Conservation (phyloP, 768 basidiomycete genomes). For the Leccinum uliginosum region DNA sequence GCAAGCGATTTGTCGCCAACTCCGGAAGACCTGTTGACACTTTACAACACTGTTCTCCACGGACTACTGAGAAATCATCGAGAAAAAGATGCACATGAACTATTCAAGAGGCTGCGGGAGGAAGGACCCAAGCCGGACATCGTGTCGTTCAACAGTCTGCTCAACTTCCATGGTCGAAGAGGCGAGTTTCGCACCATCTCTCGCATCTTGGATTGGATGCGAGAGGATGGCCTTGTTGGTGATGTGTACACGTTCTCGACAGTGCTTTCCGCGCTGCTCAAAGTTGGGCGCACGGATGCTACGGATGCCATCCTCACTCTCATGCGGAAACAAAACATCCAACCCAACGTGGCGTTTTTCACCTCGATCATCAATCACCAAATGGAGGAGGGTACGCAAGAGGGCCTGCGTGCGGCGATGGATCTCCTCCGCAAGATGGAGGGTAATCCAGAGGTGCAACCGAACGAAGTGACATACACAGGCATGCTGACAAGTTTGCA, state of each 20-base stretch:
- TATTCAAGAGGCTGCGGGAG: conserved; percentile 43
- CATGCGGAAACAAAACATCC: conserved; percentile 73
- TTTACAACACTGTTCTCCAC: conserved; percentile 75
- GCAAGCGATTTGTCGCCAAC: conserved; percentile 18
- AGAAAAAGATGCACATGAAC: conserved; percentile 35
- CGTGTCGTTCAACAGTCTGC: conserved; percentile 76
- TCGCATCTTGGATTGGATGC: conserved; percentile 53
- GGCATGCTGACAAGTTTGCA: conserved; percentile 70
- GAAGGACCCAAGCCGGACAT: conserved; percentile 64
- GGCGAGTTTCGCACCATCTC: conserved; percentile 63
- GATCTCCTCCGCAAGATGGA: conserved; percentile 78
- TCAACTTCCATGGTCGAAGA: conserved; percentile 61
- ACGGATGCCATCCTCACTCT: conserved; percentile 57
- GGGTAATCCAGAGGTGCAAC: conserved; percentile 40
- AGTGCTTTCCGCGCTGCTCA: conserved; percentile 73
- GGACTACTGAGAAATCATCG: conserved; percentile 52
- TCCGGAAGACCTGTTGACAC: conserved; percentile 33
- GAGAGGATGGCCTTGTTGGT: conserved; percentile 49
- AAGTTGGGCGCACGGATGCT: conserved; percentile 63
- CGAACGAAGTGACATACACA: conserved; percentile 85
- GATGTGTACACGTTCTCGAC: conserved; percentile 88
- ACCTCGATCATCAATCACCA: conserved; percentile 77
- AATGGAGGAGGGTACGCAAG: conserved; percentile 50
- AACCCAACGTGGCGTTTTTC: conserved; percentile 73
- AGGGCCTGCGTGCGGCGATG: conserved; percentile 58